Conservation (phyloP, 2,329 filamentous ascomycete species). For the Alternaria consortialis region DNA sequence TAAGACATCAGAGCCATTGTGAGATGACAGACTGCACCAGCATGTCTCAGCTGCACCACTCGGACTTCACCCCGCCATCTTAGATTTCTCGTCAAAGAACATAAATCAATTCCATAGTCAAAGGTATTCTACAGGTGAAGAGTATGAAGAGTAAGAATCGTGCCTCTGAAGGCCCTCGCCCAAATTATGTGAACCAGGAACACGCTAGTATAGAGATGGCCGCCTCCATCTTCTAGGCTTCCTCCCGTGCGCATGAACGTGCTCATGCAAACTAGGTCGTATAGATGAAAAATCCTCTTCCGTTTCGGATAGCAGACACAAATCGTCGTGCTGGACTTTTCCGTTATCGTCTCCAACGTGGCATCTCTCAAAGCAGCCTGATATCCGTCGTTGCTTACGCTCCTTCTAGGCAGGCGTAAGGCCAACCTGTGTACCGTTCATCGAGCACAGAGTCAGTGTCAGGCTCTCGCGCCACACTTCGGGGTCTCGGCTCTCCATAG, state of each 20-base stretch:
- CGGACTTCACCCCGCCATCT: background rate
- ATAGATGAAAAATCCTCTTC: background rate
- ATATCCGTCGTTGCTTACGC: background rate
- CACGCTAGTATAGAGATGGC: slow-evolving; percentile 10
- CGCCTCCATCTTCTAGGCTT: slow-evolving; percentile 1
- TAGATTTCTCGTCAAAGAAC: background rate
- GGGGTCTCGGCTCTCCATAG: slow-evolving; percentile 41
- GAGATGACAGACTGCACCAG: background rate
- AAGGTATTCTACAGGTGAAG: background rate
- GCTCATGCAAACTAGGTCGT: background rate
- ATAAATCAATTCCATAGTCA: background rate
- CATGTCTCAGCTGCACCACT: background rate
- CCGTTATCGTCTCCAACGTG: background rate
- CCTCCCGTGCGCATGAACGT: background rate
- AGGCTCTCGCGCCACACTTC: slow-evolving; percentile 43
- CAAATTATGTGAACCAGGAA: background rate
- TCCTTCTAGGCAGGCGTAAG: slow-evolving; percentile 35
- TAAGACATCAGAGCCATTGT: background rate
- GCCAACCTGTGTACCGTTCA: slow-evolving; percentile 43
- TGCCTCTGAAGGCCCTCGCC: background rate
- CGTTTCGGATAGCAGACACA: slow-evolving; percentile 15
- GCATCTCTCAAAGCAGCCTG: slow-evolving; percentile 21
- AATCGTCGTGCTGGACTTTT: slow-evolving; percentile 6
- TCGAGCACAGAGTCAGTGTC: slow-evolving; percentile 39
- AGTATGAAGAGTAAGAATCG: background rate